phyloP scores from a whole-genome alignment of 768 basidiomycete species.

The Tulasnella sp. region DNA sequence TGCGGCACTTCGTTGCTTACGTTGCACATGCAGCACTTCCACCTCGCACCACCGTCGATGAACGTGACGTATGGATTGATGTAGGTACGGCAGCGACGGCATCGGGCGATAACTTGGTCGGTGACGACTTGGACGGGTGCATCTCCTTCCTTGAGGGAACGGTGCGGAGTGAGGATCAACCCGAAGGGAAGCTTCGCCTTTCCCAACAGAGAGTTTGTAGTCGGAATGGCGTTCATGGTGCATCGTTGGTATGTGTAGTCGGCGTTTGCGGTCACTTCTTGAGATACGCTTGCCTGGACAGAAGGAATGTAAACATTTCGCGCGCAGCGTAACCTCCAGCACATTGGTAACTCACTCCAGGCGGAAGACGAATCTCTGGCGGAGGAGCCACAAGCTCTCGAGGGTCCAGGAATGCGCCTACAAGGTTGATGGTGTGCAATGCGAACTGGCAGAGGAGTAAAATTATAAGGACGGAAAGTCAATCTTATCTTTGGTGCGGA shows the following conservation, averaged over 20 bases:
- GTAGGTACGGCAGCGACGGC: conserved; percentile 90
- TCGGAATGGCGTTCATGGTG: conserved; percentile 89
- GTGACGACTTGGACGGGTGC: conserved; percentile 78
- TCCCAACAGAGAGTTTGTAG: conserved; percentile 72
- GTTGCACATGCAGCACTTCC: conserved; percentile 99
- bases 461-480: not conserved
- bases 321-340: not conserved
- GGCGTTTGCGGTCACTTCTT: conserved; percentile 71
- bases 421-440: conserved; percentile 81
- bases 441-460: conserved; percentile 39
- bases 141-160: conserved; percentile 66
- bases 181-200: conserved; percentile 90
- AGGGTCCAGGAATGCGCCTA: conserved; percentile 89
- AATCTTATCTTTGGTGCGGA: not conserved
- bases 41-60: conserved; percentile 94
- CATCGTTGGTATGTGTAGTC: conserved; percentile 86
- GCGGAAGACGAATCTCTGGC: conserved; percentile 83
- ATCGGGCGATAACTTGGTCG: conserved; percentile 92
- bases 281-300: conserved; percentile 56
- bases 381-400: conserved; percentile 71
- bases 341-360: conserved; percentile 42
- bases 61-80: conserved; percentile 98
- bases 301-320: not conserved
- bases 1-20: conserved; percentile 98
- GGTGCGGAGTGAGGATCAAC: conserved; percentile 83